Evolutionary conservation across 2,329 filamentous ascomycete species (phyloP), one percentile per base, ranked within the genome.

Genomic region (Thielaviopsis punctulata): DNA sequence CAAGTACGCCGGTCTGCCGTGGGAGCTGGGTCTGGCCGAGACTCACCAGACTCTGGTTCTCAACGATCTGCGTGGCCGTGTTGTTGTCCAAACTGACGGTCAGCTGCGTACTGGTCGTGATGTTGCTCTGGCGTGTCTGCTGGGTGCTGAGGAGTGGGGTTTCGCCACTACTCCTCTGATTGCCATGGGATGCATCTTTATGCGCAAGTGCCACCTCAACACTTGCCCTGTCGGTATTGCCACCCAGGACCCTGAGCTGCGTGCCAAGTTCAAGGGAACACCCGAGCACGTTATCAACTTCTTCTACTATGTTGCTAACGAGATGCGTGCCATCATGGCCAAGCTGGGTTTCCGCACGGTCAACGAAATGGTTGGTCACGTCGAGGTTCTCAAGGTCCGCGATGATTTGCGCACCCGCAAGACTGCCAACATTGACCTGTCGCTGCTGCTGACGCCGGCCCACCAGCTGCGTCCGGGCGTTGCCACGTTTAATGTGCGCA

Each of bases 241-340:
- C 3, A 95, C 89, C 0, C 90, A 96, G 64, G 89, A 95, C 61
- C 88, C 88, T n/a, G 84, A 90, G 64, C 76, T 96, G 2, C 80
- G 90, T 56, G 85, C 89, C 75, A 96, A 95, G 70, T 95, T 96
- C 68, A 74, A 81, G 59, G 90, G 90, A 56, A 89, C 86, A 1
- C 89, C 90, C 10, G 90, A 96, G 69, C 87, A 95, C 60, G 89
- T 95, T 54, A 95, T 96, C 68, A 96, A 95, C 75, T 95, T 95
- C 74, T 95, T 95, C 71, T 96, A 95, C 72, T 96, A 95, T 62
- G 76, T 96, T 50, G 85, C 90, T 59, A 96, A 96, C 63, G 90
- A 96, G 71, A 79, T 96, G 54, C 83, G 90, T 63, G 87, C 89
- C 33, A 94, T 96, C 68, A 95, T 96, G 90, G 89, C 90, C 49